Base-by-base conservation (phyloP, 495 filamentous ascomycete genomes). In the Aspergillus cristatus region DNA sequence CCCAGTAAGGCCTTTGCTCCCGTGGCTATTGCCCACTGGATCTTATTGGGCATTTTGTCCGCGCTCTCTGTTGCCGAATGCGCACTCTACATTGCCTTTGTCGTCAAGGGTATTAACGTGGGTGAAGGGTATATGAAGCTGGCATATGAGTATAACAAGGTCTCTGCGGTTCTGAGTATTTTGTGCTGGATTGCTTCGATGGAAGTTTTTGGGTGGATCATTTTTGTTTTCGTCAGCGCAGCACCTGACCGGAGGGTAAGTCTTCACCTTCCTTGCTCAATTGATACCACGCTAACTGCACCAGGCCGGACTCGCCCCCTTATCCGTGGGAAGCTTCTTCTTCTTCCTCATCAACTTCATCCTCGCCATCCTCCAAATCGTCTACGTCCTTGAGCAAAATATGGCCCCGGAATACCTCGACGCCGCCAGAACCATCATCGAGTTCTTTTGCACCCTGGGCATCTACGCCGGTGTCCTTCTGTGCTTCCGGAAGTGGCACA, bases 401-500 rank as follows among this genome's bases (percentile, higher is more conserved):
- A 2, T 3, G 8, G 2, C 3, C 0, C 53, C 55, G 0, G 11
- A 6, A 2, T 59, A 56, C 13, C 17, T 52, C 6, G 1, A 12
- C 5, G 13, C 37, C 14, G 31, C 34, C 25, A 7, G 11, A 7
- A 12, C 44, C 2, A 35, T 55, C 16, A 17, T 48, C 28, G 14
- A 37, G 4, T 55, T 55, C 33, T 6, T 59, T 14, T 50, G 49
- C 37, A 28, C 30, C 15, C 32, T 53, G 8, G 53, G 43, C 3
- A 48, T 46, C 11, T 57, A 48, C 34, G 35, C 35, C 10, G 56
- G 53, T 1, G 29, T 59, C n/a, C 20, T 55, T 0, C 14, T 50
- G 2, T 48, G 48, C 30, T 46, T 48, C 22, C 14, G 35, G 26
- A 49, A 55, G 15, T 55, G 51, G 46, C 29, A 30, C 22, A 45